Base-by-base conservation (phyloP, 805 yeast species). In the Candida maris region DNA sequence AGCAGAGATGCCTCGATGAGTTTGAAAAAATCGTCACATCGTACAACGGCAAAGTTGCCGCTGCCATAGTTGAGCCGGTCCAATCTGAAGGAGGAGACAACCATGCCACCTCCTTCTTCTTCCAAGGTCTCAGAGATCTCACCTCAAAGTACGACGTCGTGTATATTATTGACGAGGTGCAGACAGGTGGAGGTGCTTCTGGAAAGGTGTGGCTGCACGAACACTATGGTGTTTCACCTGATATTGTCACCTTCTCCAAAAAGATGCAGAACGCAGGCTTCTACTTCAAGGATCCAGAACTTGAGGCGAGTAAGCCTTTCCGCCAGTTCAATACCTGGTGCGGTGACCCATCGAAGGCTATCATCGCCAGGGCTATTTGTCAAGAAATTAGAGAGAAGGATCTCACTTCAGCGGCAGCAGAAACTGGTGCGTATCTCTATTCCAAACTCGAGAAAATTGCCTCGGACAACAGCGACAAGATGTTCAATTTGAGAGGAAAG, bases 311-410 rank as follows among this genome's bases (percentile, higher is more conserved):
- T 46, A 68, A 68, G 49, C 73, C 85, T 18, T 80, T 74, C 62
- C 71, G 85, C 63, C 85, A 79, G 55, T 80, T 80, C 66, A 80
- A 80, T 70, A 80, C 86, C 41, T 80, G 86, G 86, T 79, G 85
- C 59, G 86, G 85, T 48, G 85, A 80, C 57, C 83, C 85, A 44
- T 73, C 84, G 12, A 76, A 75, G 62, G 80, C 81, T 56, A 63
- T 79, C 36, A 67, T 79, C 49, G 84, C 85, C 26, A 71, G 71
- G 46, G 64, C 79, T 41, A 79, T 79, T 45, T 72, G 71, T 46
- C 67, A 75, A 51, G 81, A 79, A 46, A 64, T 79, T 34, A 45
- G 54, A 18, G 68, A 73, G 45, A 59, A 76, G 43, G 65, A 72
- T 39, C 64, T 79, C 42, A 68, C 75, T 27, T 62, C 59, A 16